Conservation (phyloP, 2,329 filamentous ascomycete species). For the Diaporthe sp. region DNA sequence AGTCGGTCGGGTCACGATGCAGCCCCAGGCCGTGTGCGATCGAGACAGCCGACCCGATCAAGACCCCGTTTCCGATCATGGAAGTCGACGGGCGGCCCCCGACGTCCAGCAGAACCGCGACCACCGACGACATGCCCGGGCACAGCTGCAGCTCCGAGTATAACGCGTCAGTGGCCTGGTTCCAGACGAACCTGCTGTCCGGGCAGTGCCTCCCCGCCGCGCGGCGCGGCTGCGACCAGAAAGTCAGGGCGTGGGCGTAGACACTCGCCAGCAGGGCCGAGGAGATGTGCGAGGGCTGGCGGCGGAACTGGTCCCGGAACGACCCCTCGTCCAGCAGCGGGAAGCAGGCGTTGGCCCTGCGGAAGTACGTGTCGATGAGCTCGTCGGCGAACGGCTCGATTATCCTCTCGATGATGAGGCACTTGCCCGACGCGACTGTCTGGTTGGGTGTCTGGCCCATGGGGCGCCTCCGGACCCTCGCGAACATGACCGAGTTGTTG, state of each 20-base stretch:
- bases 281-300: slow-evolving; percentile 63
- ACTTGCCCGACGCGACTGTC: slow-evolving; percentile 60
- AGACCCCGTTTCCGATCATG: slow-evolving; percentile 69
- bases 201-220: slow-evolving; percentile 62
- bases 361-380: slow-evolving; percentile 67
- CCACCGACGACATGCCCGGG: slow-evolving; percentile 70
- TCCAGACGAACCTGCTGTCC: slow-evolving; percentile 73
- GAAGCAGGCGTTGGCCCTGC: slow-evolving; percentile 71
- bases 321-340: slow-evolving; percentile 70
- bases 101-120: slow-evolving; percentile 70
- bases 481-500: slow-evolving; percentile 63
- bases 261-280: slow-evolving; percentile 70
- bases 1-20: slow-evolving; percentile 65
- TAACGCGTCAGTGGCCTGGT: slow-evolving; percentile 71
- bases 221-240: slow-evolving; percentile 66
- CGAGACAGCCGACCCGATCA: slow-evolving; percentile 65
- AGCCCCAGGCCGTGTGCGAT: slow-evolving; percentile 68
- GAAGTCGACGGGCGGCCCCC: slow-evolving; percentile 72
- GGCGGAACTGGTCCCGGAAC: slow-evolving; percentile 63
- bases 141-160: slow-evolving; percentile 72
- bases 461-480: slow-evolving; percentile 61
- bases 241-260: slow-evolving; percentile 70
- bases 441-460: slow-evolving; percentile 56
- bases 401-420: slow-evolving; percentile 71
- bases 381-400: slow-evolving; percentile 67